Evolutionary conservation across 176 grass and related monocot species (phyloP), one percentile per base, ranked within the genome.

Genomic region (Oryza officinalis): DNA sequence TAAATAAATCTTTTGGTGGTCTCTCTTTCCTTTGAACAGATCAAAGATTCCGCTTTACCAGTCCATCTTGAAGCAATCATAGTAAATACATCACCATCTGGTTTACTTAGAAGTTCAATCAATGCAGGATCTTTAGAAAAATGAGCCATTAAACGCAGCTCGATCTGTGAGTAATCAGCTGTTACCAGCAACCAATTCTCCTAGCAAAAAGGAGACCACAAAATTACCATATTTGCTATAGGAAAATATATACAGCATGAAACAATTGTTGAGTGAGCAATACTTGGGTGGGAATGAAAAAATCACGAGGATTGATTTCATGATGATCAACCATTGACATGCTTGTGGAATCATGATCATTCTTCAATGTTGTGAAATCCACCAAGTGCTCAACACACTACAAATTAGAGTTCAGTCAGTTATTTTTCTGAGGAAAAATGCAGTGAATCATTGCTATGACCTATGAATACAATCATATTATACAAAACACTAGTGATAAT

Each of bases 161-260:
- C 93, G 60, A 98, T 95, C 79, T 98, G 96, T 2, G 91, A 98
- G 70, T 93, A 98, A 74, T 95, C 92, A 84, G 92, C 96, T 69
- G 92, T 92, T 87, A 98, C 71, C 67, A 98, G 78, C 69, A 93
- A 72, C 96, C 93, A 98, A 65, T 90, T 93, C 8, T 98, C 93
- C 96, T 98, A 81, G 66, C 63, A 75, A 67, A 23, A 86, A 25
- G 28, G 3, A 88, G 35, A 30, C 43, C 38, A 75, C 52, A 65
- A 87, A 47, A 82, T 61, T 13, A 73, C 33, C n/a, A 14, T 27
- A 69, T 40, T 67, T 61, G 25, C 17, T 75, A 80, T 47, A 80
- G 5, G 69, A 45, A 68, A 80, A 86, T 6, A 20, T 82, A 77
- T 67, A 67, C 26, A 79, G 74, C 50, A 61, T 30, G 13, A 57